phyloP scores from a whole-genome alignment of 2,329 filamentous ascomycete genomes.

The Botrytis paeoniae region DNA sequence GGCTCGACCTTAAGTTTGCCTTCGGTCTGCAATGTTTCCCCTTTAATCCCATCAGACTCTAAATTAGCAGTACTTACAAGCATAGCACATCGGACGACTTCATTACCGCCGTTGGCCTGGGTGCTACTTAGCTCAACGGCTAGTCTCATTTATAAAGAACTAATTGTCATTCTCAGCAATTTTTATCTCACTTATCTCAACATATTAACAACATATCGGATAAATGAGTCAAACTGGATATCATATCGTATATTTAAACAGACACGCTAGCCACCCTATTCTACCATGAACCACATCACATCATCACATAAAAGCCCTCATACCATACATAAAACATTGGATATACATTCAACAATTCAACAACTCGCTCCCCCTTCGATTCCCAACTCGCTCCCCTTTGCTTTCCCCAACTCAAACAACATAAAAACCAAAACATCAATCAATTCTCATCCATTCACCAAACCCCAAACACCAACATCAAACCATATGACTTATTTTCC shows the following conservation, averaged over 20 bases:
- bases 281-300: not conserved
- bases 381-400: not conserved
- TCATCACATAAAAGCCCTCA: not conserved
- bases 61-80: not conserved
- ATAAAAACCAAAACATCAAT: not conserved
- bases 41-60: not conserved
- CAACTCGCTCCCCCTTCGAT: not conserved
- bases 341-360: not conserved
- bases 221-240: not conserved
- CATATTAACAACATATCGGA: not conserved
- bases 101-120: not conserved
- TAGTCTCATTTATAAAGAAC: not conserved
- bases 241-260: not conserved
- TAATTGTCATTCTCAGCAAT: not conserved
- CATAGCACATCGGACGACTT: not conserved
- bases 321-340: constrained; percentile 8
- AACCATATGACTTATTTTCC: constrained; percentile 7
- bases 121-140: not conserved
- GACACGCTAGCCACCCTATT: not conserved
- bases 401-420: not conserved
- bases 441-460: not conserved
- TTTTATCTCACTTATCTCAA: not conserved
- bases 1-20: not conserved
- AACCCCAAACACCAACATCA: constrained; percentile 7
- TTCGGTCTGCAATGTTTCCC: not conserved